Conservation (phyloP, 1,139 yeast species). For the Sugiyamaella xylanicola region DNA sequence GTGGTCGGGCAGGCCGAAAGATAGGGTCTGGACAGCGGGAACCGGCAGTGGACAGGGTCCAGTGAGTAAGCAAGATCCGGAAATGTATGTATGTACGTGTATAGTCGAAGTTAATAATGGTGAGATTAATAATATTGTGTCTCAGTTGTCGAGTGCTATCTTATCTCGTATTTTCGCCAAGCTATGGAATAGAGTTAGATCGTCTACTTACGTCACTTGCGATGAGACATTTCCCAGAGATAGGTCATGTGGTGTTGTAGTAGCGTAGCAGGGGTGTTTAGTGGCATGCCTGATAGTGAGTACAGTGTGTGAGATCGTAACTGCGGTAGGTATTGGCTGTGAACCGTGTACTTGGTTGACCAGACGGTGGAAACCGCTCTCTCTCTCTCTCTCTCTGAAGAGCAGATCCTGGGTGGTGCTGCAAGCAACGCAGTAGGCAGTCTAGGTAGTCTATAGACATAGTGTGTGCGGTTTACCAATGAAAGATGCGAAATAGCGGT, state of each 20-base stretch:
- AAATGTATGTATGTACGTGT: neutral
- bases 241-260: neutral
- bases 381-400: too few species aligned
- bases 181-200: neutral
- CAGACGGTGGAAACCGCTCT: too few species aligned
- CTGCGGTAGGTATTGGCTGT: neutral
- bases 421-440: too few species aligned
- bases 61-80: neutral
- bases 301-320: neutral
- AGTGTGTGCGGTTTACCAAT: too few species aligned
- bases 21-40: neutral
- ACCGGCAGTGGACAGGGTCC: neutral
- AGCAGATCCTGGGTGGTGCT: too few species aligned
- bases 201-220: neutral
- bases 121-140: neutral
- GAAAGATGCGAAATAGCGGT: neutral
- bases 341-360: too few species aligned
- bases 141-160: neutral
- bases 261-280: neutral
- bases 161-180: constrained; percentile 1
- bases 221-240: too few species aligned
- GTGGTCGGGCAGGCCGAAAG: neutral
- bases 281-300: too few species aligned
- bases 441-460: too few species aligned
- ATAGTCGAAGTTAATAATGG: neutral